Conservation (phyloP, 2,329 filamentous ascomycete species). For the Tolypocladium tropicale region DNA sequence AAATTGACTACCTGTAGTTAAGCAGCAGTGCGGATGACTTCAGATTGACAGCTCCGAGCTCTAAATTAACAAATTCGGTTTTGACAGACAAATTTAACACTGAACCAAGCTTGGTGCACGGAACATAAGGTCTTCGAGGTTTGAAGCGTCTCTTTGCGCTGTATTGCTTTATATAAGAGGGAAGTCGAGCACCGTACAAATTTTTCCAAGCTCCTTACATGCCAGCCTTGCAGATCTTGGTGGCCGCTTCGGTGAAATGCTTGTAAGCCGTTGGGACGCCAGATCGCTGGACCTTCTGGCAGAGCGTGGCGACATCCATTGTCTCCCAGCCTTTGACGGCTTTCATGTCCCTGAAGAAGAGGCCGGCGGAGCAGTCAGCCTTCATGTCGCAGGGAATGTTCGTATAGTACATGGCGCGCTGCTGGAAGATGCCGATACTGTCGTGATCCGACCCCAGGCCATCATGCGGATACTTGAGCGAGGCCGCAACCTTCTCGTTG, state of each 20-base stretch:
- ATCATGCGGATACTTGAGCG: conserved; percentile 2
- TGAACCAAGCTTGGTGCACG: too few relatives aligned
- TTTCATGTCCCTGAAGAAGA: conserved; percentile 4
- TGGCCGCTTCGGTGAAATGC: background rate
- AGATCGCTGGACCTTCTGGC: background rate
- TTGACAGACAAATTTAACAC: too few relatives aligned
- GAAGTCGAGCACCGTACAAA: too few relatives aligned
- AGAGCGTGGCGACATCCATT: conserved; percentile 1
- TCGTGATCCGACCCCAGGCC: conserved; percentile 4
- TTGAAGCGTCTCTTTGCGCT: too few relatives aligned
- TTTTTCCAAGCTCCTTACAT: background rate
- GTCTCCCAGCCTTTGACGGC: conserved; percentile 1
- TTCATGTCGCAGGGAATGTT: conserved; percentile 7
- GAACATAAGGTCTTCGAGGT: too few relatives aligned
- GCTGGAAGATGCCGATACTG: conserved; percentile 8
- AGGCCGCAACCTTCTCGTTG: conserved; percentile 1
- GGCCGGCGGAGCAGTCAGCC: conserved; percentile 4
- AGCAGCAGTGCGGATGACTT: too few relatives aligned
- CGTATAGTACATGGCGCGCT: conserved; percentile 5
- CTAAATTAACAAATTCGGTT: too few relatives aligned
- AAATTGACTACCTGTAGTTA: too few relatives aligned
- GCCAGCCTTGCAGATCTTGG: background rate
- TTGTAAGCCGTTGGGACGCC: background rate
- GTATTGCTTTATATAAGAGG: too few relatives aligned
- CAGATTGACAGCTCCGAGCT: too few relatives aligned